Evolutionary conservation across 768 basidiomycete species (phyloP).

Genomic region (Rhizopogon rudus): DNA sequence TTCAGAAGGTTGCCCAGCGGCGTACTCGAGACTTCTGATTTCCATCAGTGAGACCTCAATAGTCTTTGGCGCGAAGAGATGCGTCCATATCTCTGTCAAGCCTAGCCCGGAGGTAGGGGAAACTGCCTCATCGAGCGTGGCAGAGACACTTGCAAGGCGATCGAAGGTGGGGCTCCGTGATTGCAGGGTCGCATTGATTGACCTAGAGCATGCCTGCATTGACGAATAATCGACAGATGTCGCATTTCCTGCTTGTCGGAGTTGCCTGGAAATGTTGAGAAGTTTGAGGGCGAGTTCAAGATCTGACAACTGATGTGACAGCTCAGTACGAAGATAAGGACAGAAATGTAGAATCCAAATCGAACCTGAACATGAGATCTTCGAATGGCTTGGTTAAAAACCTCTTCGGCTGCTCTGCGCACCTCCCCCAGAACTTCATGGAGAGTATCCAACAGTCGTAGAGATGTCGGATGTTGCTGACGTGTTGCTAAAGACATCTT

Average conservation of each 20-base stretch:
- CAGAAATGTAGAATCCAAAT: not conserved
- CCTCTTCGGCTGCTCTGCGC: conserved; percentile 8
- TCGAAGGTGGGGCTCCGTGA: conserved; percentile 29
- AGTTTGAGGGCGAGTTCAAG: conserved; percentile 31
- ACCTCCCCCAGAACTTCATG: conserved; percentile 18
- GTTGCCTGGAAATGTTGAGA: conserved; percentile 33
- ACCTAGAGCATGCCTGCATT: conserved; percentile 50
- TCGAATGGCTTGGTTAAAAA: conserved; percentile 13
- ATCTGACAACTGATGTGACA: conserved; percentile 19
- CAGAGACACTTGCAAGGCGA: conserved; percentile 26
- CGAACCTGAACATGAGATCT: conserved; percentile 24
- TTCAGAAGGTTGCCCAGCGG: not conserved
- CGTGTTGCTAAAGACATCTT: not conserved
- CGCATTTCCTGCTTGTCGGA: conserved; percentile 37
- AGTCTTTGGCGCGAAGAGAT: conserved; percentile 25
- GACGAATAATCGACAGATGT: conserved; percentile 60
- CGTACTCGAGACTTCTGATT: conserved; percentile 12
- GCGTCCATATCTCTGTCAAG: conserved; percentile 67
- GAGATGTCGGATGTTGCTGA: not conserved
- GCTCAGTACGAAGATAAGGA: not conserved
- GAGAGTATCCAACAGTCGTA: conserved; percentile 15
- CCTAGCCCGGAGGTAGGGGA: conserved; percentile 69
- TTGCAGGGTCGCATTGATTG: conserved; percentile 43
- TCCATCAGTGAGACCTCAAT: conserved; percentile 14
- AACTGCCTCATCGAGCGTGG: conserved; percentile 42